Conservation (phyloP, 208 protist genomes). For the Entamoeba dispar region DNA sequence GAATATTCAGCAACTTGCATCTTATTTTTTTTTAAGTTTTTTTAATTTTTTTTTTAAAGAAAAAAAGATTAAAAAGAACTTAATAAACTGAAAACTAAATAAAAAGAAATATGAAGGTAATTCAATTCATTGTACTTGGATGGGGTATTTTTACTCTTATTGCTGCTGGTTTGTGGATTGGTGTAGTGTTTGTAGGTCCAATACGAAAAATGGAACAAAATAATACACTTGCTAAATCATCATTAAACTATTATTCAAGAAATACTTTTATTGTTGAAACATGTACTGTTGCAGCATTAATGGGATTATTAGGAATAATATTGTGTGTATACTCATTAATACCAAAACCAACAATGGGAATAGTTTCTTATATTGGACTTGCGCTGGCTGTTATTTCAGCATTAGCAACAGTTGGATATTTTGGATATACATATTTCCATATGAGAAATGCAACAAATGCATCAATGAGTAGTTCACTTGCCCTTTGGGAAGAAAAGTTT, state of each 20-base stretch:
- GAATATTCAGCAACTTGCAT: no score
- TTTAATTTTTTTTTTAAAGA: no score
- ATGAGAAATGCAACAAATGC: not conserved
- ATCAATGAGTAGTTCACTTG: not conserved
- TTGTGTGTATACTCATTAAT: not conserved
- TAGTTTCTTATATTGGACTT: not conserved
- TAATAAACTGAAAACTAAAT: no score
- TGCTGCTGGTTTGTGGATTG: not conserved
- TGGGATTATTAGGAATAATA: not conserved
- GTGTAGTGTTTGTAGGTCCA: not conserved
- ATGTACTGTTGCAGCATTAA: not conserved
- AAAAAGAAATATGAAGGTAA: not conserved
- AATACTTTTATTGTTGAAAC: not conserved
- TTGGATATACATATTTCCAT: not conserved
- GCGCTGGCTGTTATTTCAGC: not conserved
- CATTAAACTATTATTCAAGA: not conserved
- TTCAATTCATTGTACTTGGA: not conserved
- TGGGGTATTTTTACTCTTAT: not conserved
- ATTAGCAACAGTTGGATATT: not conserved
- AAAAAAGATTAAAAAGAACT: no score
- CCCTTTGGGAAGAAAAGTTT: not conserved
- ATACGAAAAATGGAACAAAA: not conserved
- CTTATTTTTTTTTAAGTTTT: no score
- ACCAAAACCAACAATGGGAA: not conserved
- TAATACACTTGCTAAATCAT: not conserved